Percentiles rank a stretch among this genome's conserved stretches.
These are phyloP conservation scores for Phytophthora boehmeriae DNA, from an alignment of 352 stramenopile species.

Conservation along the genomic window DNA sequence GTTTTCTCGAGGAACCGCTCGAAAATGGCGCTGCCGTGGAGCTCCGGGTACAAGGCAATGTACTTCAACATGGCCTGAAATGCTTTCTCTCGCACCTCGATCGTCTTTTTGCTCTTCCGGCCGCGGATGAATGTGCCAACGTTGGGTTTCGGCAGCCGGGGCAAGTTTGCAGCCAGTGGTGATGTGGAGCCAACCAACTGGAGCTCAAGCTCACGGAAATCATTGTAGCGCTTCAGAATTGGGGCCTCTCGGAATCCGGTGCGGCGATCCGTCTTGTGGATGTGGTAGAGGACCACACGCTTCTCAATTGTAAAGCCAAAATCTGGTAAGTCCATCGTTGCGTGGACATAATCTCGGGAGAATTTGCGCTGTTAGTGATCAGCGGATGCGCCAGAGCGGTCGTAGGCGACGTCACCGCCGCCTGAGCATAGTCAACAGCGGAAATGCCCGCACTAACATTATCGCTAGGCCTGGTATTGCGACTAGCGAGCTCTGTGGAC, in stretches of 20 bases:
- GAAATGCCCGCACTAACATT: not conserved
- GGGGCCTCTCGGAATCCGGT: constrained; percentile 27
- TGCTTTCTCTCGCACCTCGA: constrained; percentile 45
- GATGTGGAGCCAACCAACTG: constrained; percentile 36
- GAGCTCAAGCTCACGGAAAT: constrained; percentile 51
- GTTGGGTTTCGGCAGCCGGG: constrained; percentile 33
- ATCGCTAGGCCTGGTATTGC: not conserved
- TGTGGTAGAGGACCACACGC: constrained; percentile 48
- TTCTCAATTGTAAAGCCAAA: constrained; percentile 41
- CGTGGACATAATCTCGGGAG: constrained; percentile 10
- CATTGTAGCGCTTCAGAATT: constrained; percentile 48
- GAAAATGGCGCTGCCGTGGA: constrained; percentile 48
- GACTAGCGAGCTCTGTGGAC: not conserved
- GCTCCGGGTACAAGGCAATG: constrained; percentile 39
- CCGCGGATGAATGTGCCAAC: constrained; percentile 43
- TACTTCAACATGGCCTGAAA: constrained; percentile 48
- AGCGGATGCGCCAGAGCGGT: not conserved
- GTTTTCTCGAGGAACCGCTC: constrained; percentile 42
- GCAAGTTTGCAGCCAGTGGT: constrained; percentile 26
- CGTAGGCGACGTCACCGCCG: not conserved
- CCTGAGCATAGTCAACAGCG: not conserved
- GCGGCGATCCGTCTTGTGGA: constrained; percentile 34
- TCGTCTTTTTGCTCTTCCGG: constrained; percentile 41
- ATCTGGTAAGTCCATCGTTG: constrained; percentile 40
- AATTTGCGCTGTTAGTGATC: constrained; percentile 14